Conservation (phyloP, 1,284 basidiomycete species). For the Chalciporus piperatoides region DNA sequence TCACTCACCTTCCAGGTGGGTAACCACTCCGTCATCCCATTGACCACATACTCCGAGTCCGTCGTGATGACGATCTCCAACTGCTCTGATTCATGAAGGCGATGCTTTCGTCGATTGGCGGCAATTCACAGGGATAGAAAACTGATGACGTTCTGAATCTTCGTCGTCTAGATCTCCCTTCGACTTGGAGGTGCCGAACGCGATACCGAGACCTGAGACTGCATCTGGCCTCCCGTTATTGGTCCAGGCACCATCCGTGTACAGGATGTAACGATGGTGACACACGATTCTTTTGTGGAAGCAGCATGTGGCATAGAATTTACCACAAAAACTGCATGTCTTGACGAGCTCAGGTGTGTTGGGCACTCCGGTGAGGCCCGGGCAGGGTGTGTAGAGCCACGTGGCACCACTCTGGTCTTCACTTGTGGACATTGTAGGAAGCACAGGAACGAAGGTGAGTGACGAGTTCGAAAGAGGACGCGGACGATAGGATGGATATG, state of each 20-base stretch:
- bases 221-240: conserved; percentile 5
- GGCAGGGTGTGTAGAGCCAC: neutral
- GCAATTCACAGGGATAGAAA: conserved; percentile 21
- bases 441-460: neutral
- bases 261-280: neutral
- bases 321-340: neutral
- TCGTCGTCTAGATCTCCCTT: neutral
- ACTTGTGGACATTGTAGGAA: neutral
- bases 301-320: conserved; percentile 5
- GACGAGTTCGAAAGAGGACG: too few species aligned
- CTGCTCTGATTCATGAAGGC: neutral
- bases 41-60: conserved; percentile 38
- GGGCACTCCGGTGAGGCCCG: too few species aligned
- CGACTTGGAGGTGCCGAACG: neutral
- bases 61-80: conserved; percentile 21
- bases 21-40: conserved; percentile 35
- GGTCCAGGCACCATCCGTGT: conserved; percentile 12
- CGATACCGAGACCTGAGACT: conserved; percentile 11
- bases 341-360: neutral
- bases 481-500: too few species aligned
- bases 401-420: neutral
- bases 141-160: neutral
- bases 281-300: neutral
- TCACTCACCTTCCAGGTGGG: conserved; percentile 33
- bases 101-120: neutral